Evolutionary conservation across 2,329 filamentous ascomycete genomes (phyloP).

Genomic region (Aureobasidium namibiae): DNA sequence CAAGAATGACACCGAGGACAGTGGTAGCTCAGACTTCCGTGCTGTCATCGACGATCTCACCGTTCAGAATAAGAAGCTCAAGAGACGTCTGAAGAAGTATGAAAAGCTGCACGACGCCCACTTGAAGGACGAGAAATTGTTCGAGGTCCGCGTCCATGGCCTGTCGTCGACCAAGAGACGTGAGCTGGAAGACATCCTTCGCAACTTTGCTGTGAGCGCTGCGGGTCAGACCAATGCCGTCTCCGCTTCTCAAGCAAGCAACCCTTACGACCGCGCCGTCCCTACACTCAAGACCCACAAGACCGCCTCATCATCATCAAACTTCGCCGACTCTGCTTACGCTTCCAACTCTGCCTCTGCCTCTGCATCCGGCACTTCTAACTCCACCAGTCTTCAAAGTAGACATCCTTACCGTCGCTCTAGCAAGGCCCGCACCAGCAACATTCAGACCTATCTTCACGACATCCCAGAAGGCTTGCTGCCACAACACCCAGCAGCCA

Average conservation of each 20-base stretch:
- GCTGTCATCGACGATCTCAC: constrained; percentile 84
- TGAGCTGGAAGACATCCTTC: constrained; percentile 65
- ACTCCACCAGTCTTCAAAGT: constrained; percentile 20
- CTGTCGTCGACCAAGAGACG: constrained; percentile 64
- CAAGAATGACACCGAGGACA: constrained; percentile 36
- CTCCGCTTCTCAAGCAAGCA: constrained; percentile 13
- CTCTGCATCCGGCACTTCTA: constrained; percentile 35
- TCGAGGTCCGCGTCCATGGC: constrained; percentile 74
- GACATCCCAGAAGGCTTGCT: constrained; percentile 65
- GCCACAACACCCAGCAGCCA: constrained; percentile 46
- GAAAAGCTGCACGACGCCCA: constrained; percentile 59
- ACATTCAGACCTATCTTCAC: constrained; percentile 60
- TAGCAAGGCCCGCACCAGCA: constrained; percentile 40
- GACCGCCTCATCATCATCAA: constrained; percentile 52
- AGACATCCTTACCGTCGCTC: constrained; percentile 16
- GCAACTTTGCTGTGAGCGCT: constrained; percentile 60
- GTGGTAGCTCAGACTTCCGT: constrained; percentile 65
- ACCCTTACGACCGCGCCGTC: constrained; percentile 26
- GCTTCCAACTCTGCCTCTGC: constrained; percentile 51
- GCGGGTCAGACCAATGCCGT: constrained; percentile 35
- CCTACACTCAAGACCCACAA: constrained; percentile 47
- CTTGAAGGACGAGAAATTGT: constrained; percentile 66
- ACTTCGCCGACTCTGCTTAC: constrained; percentile 47
- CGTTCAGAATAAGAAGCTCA: constrained; percentile 71
- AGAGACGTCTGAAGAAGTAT: constrained; percentile 62